These are phyloP conservation scores for Medicago truncatula DNA, from an alignment of 306 rosid genomes.

Conservation along the genomic window DNA sequence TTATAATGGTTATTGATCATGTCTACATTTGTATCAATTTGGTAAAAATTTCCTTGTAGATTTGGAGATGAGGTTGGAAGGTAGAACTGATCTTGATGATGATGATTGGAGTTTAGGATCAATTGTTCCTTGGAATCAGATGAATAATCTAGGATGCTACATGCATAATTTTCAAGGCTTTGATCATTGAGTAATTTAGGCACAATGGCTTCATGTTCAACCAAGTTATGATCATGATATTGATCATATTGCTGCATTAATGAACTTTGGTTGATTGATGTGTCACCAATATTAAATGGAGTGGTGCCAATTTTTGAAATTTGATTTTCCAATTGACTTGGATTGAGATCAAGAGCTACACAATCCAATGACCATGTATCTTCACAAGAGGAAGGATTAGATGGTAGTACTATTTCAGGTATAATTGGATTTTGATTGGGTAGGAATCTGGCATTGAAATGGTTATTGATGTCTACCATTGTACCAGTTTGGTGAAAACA, in stretches of 20 bases:
- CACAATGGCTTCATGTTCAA: background rate
- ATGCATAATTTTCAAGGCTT: background rate
- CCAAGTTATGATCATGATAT: background rate
- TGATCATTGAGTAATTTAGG: background rate
- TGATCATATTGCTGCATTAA: constrained; percentile 39
- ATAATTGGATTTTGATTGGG: constrained; percentile 48
- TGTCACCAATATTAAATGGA: constrained; percentile 27
- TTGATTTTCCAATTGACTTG: constrained; percentile 49
- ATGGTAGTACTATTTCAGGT: constrained; percentile 43
- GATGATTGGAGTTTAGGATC: constrained; percentile 47
- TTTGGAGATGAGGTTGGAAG: constrained; percentile 59
- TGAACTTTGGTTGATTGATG: constrained; percentile 44
- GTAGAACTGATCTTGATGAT: constrained; percentile 48
- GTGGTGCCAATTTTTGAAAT: constrained; percentile 36
- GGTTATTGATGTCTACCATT: constrained; percentile 48
- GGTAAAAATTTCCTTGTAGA: constrained; percentile 48
- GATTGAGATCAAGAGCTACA: constrained; percentile 44
- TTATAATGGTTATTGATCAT: constrained; percentile 33
- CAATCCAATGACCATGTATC: constrained; percentile 49
- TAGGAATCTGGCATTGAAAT: constrained; percentile 40
- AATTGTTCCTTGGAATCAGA: constrained; percentile 1
- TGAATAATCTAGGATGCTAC: background rate
- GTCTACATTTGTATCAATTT: constrained; percentile 48
- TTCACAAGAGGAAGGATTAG: constrained; percentile 45
- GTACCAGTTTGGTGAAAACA: constrained; percentile 45